These are phyloP conservation scores for Pontederia crassipes DNA, from an alignment of 176 grass and related monocot genomes.

Conservation along the genomic window DNA sequence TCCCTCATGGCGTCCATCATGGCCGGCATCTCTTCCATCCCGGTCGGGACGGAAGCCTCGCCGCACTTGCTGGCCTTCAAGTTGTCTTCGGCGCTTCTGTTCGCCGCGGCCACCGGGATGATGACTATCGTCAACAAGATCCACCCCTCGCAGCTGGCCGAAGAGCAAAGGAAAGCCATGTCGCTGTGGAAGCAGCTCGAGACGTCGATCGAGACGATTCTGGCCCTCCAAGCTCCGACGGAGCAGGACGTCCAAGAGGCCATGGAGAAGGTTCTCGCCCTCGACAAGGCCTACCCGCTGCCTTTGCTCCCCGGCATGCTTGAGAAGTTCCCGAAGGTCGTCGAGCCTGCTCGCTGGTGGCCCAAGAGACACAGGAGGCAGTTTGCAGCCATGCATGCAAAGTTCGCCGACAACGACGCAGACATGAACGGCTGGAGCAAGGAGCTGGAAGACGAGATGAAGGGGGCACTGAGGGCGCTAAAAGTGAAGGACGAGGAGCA, in stretches of 20 bases:
- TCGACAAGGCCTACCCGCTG: constrained; percentile 19
- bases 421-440: constrained; percentile 4
- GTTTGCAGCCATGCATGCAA: not conserved
- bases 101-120: not conserved
- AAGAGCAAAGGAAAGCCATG: constrained; percentile 22
- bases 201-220: not conserved
- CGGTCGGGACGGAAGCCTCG: not conserved
- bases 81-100: constrained; percentile 12
- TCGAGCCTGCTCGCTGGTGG: constrained; percentile 22
- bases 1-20: constrained; percentile 18
- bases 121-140: constrained; percentile 22
- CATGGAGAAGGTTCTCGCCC: constrained; percentile 20
- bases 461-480: constrained; percentile 11
- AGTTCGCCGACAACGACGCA: too few species aligned
- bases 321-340: constrained; percentile 27
- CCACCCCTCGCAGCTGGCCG: constrained; percentile 29
- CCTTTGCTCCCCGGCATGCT: constrained; percentile 24
- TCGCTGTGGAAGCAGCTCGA: constrained; percentile 22
- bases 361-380: not conserved
- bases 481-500: constrained; percentile 18
- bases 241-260: constrained; percentile 12
- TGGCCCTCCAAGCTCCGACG: not conserved
- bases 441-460: constrained; percentile 18
- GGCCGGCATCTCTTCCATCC: constrained; percentile 1
- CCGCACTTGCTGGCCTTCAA: constrained; percentile 13